Evolutionary conservation across 2,329 filamentous ascomycete species (phyloP).

Genomic region (Scedosporium boydii): DNA sequence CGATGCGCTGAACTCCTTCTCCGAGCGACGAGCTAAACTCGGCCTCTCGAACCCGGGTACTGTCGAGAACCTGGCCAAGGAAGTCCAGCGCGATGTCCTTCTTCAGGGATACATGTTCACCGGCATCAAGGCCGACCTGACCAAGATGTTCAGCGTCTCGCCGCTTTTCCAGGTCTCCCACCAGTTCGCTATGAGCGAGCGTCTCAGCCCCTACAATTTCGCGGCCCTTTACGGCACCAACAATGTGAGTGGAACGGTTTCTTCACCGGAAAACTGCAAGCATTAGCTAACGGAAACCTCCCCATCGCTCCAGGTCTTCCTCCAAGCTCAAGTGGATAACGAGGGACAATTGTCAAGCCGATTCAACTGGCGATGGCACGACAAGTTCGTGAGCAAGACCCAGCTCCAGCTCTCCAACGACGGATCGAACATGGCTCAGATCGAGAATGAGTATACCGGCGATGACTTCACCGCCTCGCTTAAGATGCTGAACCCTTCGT

Average conservation of each 20-base stretch:
- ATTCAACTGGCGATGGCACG: slow-evolving; percentile 87
- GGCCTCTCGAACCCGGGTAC: slow-evolving; percentile 88
- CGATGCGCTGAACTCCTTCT: slow-evolving; percentile 74
- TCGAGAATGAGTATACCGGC: slow-evolving; percentile 94
- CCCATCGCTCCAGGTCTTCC: slow-evolving; percentile 59
- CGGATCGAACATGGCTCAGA: slow-evolving; percentile 77
- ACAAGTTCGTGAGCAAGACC: slow-evolving; percentile 73
- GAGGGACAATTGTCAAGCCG: slow-evolving; percentile 78
- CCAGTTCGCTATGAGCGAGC: slow-evolving; percentile 90
- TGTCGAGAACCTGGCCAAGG: slow-evolving; percentile 78
- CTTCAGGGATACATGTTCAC: slow-evolving; percentile 96
- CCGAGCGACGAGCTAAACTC: slow-evolving; percentile 76
- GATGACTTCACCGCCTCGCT: slow-evolving; percentile 86
- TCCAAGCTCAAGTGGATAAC: slow-evolving; percentile 92
- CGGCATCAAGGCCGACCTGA: slow-evolving; percentile 89
- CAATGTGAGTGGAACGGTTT: slow-evolving; percentile 52
- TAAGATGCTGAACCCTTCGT: slow-evolving; percentile 92
- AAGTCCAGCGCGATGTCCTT: slow-evolving; percentile 94
- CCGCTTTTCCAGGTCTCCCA: slow-evolving; percentile 97
- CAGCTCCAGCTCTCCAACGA: slow-evolving; percentile 76
- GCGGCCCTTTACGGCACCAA: slow-evolving; percentile 87
- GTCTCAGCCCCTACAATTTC: slow-evolving; percentile 89
- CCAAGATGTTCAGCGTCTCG: slow-evolving; percentile 88
- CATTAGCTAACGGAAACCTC: background rate
- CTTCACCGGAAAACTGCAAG: background rate